Evolutionary conservation across 345 rosid genomes (phyloP), one percentile per base, ranked within the genome.

Genomic region (Nasturtium officinale): DNA sequence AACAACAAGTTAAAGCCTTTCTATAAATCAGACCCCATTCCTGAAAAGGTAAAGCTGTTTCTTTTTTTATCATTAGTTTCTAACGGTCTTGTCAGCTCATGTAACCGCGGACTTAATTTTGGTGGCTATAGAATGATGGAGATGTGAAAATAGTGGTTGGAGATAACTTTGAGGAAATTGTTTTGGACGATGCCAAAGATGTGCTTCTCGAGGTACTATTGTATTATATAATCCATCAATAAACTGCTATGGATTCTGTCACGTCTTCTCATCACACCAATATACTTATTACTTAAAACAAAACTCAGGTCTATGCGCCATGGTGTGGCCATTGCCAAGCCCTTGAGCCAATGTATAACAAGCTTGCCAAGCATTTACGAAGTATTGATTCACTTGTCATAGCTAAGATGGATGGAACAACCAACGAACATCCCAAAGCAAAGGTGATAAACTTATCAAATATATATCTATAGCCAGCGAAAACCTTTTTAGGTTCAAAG

Each of bases 291-390:
- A 28, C 29, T 55, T 9, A 16, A 43, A 45, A 65, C 50, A 16
- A 56, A 54, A 76, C 23, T 70, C 81, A 95, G 99, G 87, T 95
- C 53, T 86, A 95, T 77, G 98, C 99, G 64, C 97, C 99, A 53
- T 92, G 99, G 99, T 95, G 99, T 71, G 99, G 99, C 61, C 99
- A 95, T 82, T 95, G 99, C 82, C 97, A 95, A 84, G 72, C 98
- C 32, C 82, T 95, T 30, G 99, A 95, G 80, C 97, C 97, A 55
- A 89, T 88, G 52, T 95, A 92, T 58, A 83, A 86, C 89, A 95
- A 95, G 74, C 97, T 95, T 78, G 99, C 91, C 40, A 89, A 86
- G 81, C 97, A 92, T 84, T 83, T 96, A 50, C 80, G 71, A 6
- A 87, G 75, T 67, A 86, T 96, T 67, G 92, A 96, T 48, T 92